Evolutionary conservation across 345 rosid species (phyloP).

Genomic region (Noccaea bulbosa): DNA sequence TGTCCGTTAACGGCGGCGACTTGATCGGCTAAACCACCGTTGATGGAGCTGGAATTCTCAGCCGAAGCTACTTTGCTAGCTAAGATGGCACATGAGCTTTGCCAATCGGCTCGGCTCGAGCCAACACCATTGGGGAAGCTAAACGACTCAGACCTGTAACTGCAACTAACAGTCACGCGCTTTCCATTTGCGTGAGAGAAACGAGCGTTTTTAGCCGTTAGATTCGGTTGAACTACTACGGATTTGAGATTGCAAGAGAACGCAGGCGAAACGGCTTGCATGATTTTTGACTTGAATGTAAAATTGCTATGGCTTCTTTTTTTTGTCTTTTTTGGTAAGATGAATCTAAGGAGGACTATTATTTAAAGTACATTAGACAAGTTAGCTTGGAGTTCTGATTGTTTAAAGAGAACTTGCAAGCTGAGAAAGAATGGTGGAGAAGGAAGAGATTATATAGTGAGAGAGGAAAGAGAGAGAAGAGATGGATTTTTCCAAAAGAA

Average conservation of each 20-base stretch:
- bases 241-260: slow-evolving; percentile 39
- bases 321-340: not conserved
- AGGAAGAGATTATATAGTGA: slow-evolving; percentile 35
- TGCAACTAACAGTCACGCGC: slow-evolving; percentile 37
- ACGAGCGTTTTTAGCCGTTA: slow-evolving; percentile 32
- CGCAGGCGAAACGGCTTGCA: slow-evolving; percentile 54
- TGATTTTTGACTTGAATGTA: slow-evolving; percentile 24
- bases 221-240: slow-evolving; percentile 21
- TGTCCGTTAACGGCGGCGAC: slow-evolving; percentile 66
- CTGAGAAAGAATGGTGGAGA: slow-evolving; percentile 34
- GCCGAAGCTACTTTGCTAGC: slow-evolving; percentile 64
- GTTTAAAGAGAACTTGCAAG: slow-evolving; percentile 41
- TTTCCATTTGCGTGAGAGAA: slow-evolving; percentile 15
- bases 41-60: slow-evolving; percentile 43
- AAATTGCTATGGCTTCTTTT: not conserved
- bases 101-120: slow-evolving; percentile 72
- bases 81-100: slow-evolving; percentile 83
- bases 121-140: slow-evolving; percentile 59
- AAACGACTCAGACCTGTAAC: slow-evolving; percentile 56
- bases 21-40: slow-evolving; percentile 43
- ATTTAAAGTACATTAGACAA: slow-evolving; percentile 20
- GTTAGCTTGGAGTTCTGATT: slow-evolving; percentile 42
- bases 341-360: not conserved
- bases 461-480: not conserved
- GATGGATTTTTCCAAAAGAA: slow-evolving; percentile 20